These are phyloP conservation scores for Agaricales sp. DNA, from an alignment of 1,284 basidiomycete genomes.

Conservation along the genomic window DNA sequence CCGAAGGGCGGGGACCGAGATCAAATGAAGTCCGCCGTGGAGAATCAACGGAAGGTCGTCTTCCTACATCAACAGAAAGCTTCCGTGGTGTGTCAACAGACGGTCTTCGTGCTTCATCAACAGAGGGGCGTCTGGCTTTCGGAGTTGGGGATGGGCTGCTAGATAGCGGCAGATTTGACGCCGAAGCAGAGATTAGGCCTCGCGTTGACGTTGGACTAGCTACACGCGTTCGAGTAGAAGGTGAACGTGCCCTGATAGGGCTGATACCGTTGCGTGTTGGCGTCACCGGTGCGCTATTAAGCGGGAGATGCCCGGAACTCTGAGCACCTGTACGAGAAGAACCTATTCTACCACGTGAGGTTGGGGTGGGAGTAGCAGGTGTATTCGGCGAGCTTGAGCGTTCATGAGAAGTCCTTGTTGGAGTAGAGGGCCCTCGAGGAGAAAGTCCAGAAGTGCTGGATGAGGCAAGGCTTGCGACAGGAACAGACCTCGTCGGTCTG, in stretches of 20 bases:
- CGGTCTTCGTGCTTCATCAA: slow-evolving; percentile 18
- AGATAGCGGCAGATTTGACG: slow-evolving; percentile 24
- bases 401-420: slow-evolving; percentile 31
- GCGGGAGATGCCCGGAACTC: slow-evolving; percentile 30
- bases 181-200: slow-evolving; percentile 23
- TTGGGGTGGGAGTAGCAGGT: slow-evolving; percentile 20
- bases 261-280: slow-evolving; percentile 27
- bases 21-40: slow-evolving; percentile 9
- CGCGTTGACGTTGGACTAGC: slow-evolving; percentile 19
- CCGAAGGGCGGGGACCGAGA: slow-evolving; percentile 9
- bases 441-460: slow-evolving; percentile 19
- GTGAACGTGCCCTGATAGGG: slow-evolving; percentile 28
- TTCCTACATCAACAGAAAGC: slow-evolving; percentile 17
- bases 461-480: slow-evolving; percentile 20
- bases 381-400: slow-evolving; percentile 27
- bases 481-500: slow-evolving; percentile 27
- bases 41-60: slow-evolving; percentile 18
- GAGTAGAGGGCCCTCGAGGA: slow-evolving; percentile 35
- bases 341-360: neutral
- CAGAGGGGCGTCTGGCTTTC: slow-evolving; percentile 17
- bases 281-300: slow-evolving; percentile 22
- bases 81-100: slow-evolving; percentile 22
- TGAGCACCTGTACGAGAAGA: slow-evolving; percentile 16
- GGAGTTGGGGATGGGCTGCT: slow-evolving; percentile 18
- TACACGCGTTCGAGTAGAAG: slow-evolving; percentile 17